A percentile compares a stretch with the other conserved stretches of the same genome.
Evolutionary conservation across 192 early-diverging fungal species (phyloP).

Genomic region (Physocladia obscura): DNA sequence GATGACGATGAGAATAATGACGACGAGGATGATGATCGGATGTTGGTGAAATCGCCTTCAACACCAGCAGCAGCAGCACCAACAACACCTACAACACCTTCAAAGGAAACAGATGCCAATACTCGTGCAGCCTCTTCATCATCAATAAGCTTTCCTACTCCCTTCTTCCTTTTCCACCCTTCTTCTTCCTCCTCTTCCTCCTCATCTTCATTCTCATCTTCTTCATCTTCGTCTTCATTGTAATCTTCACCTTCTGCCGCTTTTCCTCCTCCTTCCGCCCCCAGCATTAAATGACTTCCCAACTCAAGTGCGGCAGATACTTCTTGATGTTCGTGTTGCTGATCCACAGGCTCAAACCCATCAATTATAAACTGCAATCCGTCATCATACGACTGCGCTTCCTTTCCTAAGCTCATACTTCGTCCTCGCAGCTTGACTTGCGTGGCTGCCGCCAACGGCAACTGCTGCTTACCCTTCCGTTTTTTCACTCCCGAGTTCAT

Average conservation of each 20-base stretch:
- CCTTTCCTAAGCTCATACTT: neutral
- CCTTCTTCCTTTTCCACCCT: neutral
- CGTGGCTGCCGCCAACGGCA: neutral
- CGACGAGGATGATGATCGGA: too few relatives aligned
- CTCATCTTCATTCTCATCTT: neutral
- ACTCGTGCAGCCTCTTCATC: conserved; percentile 25
- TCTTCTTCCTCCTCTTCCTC: neutral
- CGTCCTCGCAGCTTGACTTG: neutral
- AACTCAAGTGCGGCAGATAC: neutral
- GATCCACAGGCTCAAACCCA: neutral
- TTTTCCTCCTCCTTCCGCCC: neutral
- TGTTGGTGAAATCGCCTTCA: too few relatives aligned
- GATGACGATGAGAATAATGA: too few relatives aligned
- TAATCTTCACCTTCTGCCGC: neutral
- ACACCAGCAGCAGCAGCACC: neutral
- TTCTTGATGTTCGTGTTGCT: neutral
- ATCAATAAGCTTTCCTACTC: neutral
- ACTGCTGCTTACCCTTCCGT: neutral
- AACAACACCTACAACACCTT: neutral
- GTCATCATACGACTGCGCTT: neutral
- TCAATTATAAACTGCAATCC: conserved; percentile 14
- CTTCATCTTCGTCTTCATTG: neutral
- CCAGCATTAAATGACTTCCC: neutral
- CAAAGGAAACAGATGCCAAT: conserved; percentile 17
- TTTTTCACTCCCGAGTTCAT: neutral